phyloP scores from a whole-genome alignment of 1,284 basidiomycete genomes.

The Cutaneotrichosporon daszewskae region DNA sequence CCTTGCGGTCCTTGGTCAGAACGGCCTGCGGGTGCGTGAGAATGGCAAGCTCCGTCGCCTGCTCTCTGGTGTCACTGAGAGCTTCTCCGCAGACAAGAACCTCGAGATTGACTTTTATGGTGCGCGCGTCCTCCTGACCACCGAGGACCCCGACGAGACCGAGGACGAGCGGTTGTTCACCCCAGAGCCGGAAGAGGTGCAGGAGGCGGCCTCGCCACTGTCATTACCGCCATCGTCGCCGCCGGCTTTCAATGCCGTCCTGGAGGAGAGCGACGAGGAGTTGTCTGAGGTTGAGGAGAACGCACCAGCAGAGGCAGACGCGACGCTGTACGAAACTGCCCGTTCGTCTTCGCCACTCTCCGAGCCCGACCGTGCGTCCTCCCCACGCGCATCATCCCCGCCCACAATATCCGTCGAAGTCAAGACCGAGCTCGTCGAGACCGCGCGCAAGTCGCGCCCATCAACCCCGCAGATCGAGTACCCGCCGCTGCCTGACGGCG shows the following conservation, averaged over 20 bases:
- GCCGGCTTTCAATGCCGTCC: slow-evolving; percentile 7
- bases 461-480: slow-evolving; percentile 5
- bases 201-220: slow-evolving; percentile 6
- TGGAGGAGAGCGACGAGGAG: slow-evolving; percentile 14
- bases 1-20: slow-evolving; percentile 43
- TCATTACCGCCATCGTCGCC: slow-evolving; percentile 20
- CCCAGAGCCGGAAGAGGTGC: background rate
- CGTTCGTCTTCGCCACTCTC: slow-evolving; percentile 12
- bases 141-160: slow-evolving; percentile 4
- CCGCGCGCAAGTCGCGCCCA: slow-evolving; percentile 6
- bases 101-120: slow-evolving; percentile 43
- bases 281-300: slow-evolving; percentile 6
- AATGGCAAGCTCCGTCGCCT: slow-evolving; percentile 7
- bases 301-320: background rate
- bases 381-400: background rate
- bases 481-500: slow-evolving; percentile 23
- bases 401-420: slow-evolving; percentile 4
- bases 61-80: slow-evolving; percentile 5
- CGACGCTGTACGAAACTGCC: no score
- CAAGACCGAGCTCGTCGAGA: slow-evolving; percentile 9
- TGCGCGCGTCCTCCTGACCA: slow-evolving; percentile 20
- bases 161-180: slow-evolving; percentile 14
- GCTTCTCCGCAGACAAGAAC: slow-evolving; percentile 4
- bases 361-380: slow-evolving; percentile 4
- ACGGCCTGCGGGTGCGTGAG: slow-evolving; percentile 34